phyloP scores from a whole-genome alignment of 768 basidiomycete genomes.

The Kwoniella botswanensis region DNA sequence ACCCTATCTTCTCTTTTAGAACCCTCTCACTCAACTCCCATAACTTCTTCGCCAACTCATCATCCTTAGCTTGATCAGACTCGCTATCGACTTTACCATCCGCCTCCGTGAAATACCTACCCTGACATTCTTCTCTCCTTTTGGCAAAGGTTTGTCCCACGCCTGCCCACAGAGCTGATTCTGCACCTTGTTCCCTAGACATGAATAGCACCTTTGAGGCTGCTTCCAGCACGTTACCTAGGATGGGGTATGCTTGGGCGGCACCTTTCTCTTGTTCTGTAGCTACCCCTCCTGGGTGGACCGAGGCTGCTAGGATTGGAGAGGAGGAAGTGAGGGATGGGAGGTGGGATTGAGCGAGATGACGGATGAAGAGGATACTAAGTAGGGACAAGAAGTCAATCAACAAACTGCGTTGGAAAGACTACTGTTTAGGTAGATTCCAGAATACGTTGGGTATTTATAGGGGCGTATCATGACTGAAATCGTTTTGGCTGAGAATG shows the following conservation, averaged over 20 bases:
- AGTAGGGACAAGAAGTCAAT: no score
- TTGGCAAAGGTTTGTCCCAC: slow-evolving; percentile 33
- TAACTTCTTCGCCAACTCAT: slow-evolving; percentile 42
- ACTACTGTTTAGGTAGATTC: no score
- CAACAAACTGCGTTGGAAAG: no score
- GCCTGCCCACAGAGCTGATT: slow-evolving; percentile 54
- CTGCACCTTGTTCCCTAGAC: slow-evolving; percentile 55
- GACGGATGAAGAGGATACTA: slow-evolving; percentile 52
- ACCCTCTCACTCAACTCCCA: slow-evolving; percentile 52
- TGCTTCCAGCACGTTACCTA: slow-evolving; percentile 48
- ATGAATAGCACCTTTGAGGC: slow-evolving; percentile 53
- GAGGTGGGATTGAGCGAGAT: slow-evolving; percentile 47
- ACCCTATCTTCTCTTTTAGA: slow-evolving; percentile 54
- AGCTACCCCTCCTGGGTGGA: slow-evolving; percentile 56
- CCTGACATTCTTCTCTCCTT: slow-evolving; percentile 50
- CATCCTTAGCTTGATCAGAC: slow-evolving; percentile 50
- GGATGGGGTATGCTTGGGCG: slow-evolving; percentile 48
- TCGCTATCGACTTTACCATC: slow-evolving; percentile 55
- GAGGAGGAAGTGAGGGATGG: slow-evolving; percentile 39
- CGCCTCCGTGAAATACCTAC: slow-evolving; percentile 54
- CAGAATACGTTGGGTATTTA: no score
- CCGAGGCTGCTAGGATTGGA: slow-evolving; percentile 51
- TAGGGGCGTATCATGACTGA: no score
- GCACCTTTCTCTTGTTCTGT: slow-evolving; percentile 57
- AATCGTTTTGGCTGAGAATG: no score